Conservation (phyloP, 495 filamentous ascomycete species). For the Trypethelium eluteriae region DNA sequence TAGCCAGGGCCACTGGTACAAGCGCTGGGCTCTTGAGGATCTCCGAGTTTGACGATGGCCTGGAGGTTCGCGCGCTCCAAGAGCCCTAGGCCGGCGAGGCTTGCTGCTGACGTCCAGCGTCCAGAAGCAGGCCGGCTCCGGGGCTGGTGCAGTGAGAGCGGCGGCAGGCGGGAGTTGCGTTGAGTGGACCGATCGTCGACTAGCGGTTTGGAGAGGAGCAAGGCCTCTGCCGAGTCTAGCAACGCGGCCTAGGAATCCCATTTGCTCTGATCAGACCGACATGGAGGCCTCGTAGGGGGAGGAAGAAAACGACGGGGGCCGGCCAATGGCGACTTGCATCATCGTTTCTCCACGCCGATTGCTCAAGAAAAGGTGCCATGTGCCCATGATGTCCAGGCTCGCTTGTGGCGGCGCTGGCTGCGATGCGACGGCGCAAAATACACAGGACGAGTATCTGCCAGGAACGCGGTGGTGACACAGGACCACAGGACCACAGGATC, state of each 20-base stretch:
- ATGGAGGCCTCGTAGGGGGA: background rate
- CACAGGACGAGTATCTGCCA: background rate
- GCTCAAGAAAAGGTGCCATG: conserved; percentile 3
- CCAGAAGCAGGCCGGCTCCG: background rate
- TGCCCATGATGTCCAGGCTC: conserved; percentile 4
- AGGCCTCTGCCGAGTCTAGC: background rate
- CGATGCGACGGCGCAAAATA: background rate
- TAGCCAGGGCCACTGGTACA: background rate
- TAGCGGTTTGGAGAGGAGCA: conserved; percentile 4
- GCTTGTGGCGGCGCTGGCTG: background rate
- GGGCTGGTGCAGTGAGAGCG: conserved; percentile 1
- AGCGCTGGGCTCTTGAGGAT: background rate
- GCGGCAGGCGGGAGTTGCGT: conserved; percentile 5
- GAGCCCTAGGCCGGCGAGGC: background rate
- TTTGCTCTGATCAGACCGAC: conserved; percentile 2
- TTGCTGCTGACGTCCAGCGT: background rate
- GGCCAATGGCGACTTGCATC: conserved; percentile 1
- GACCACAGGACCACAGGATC: too few relatives aligned
- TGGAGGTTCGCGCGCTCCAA: conserved; percentile 1
- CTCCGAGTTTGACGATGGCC: conserved; percentile 6
- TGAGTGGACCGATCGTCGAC: conserved; percentile 9
- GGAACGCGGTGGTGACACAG: background rate
- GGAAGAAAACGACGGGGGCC: background rate
- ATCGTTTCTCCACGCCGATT: conserved; percentile 1
- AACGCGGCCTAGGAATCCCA: conserved; percentile 2